Evolutionary conservation across 371 early-diverging fungal genomes (phyloP).

Genomic region (Actinomortierella ambigua): DNA sequence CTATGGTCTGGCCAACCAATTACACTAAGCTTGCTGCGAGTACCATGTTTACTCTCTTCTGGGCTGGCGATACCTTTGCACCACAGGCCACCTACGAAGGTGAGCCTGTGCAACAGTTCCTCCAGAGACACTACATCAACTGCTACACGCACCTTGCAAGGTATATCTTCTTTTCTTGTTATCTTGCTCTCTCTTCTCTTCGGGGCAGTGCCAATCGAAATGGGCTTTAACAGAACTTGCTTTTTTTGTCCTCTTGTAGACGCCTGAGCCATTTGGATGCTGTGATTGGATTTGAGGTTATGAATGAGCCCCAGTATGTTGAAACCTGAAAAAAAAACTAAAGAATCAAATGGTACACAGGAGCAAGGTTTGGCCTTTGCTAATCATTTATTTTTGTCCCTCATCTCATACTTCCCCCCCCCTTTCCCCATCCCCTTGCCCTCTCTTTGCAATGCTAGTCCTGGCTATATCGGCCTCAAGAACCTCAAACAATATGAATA

Average conservation of each 20-base stretch:
- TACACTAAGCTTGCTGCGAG: constrained; percentile 79
- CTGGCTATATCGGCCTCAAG: constrained; percentile 76
- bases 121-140: constrained; percentile 57
- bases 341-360: too few species aligned
- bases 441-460: constrained; percentile 15
- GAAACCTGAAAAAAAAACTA: too few species aligned
- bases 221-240: constrained; percentile 38
- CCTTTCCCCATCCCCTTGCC: too few species aligned
- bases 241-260: constrained; percentile 41
- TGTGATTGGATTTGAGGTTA: constrained; percentile 77
- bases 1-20: constrained; percentile 90
- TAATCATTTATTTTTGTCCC: too few species aligned
- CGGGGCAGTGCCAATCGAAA: constrained; percentile 65
- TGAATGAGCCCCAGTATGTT: constrained; percentile 83
- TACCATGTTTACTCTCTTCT: constrained; percentile 89
- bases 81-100: constrained; percentile 60
- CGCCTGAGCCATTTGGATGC: constrained; percentile 67
- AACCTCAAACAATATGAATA: constrained; percentile 65
- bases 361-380: too few species aligned
- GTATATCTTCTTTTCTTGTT: constrained; percentile 18
- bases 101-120: constrained; percentile 58
- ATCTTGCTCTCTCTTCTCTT: constrained; percentile 53
- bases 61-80: constrained; percentile 78
- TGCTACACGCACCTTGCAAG: constrained; percentile 59
- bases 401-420: too few species aligned